Percentiles rank a stretch among this genome's conserved stretches.
phyloP scores from a whole-genome alignment of 2,329 filamentous ascomycete species.

The Thermothelomyces thermophilus region DNA sequence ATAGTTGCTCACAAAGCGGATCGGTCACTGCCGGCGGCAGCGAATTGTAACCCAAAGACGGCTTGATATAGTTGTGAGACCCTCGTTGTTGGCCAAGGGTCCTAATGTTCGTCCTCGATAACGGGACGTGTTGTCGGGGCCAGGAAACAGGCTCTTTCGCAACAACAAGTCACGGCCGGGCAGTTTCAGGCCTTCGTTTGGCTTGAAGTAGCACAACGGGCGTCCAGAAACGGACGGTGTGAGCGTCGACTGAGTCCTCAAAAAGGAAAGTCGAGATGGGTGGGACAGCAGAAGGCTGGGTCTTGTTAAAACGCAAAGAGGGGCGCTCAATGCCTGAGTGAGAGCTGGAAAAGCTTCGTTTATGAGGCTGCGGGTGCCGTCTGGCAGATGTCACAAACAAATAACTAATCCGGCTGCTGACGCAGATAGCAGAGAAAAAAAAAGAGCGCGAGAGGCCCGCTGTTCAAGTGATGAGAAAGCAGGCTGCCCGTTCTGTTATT shows the following conservation, averaged over 20 bases:
- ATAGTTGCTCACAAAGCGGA: constrained; percentile 11
- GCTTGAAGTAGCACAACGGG: background rate
- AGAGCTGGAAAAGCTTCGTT: background rate
- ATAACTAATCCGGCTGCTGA: background rate
- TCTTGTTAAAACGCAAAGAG: constrained; percentile 5
- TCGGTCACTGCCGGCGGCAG: constrained; percentile 1
- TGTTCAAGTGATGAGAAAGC: background rate
- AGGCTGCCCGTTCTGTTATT: background rate
- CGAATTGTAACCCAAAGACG: background rate
- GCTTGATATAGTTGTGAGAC: constrained; percentile 2
- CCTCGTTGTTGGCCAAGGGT: constrained; percentile 8
- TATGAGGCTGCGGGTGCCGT: background rate
- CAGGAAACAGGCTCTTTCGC: background rate
- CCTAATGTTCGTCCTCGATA: background rate
- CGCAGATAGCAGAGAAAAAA: background rate
- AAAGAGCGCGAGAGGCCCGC: background rate
- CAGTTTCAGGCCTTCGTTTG: background rate
- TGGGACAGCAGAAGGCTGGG: constrained; percentile 1
- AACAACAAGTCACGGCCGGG: background rate
- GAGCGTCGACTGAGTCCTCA: constrained; percentile 3
- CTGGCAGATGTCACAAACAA: background rate
- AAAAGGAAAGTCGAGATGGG: background rate
- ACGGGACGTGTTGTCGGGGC: background rate
- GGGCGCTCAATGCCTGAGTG: background rate
- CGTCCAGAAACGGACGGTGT: background rate